These are phyloP conservation scores for Globisporangium uncinulatum DNA, from an alignment of 352 stramenopile genomes.

Conservation along the genomic window DNA sequence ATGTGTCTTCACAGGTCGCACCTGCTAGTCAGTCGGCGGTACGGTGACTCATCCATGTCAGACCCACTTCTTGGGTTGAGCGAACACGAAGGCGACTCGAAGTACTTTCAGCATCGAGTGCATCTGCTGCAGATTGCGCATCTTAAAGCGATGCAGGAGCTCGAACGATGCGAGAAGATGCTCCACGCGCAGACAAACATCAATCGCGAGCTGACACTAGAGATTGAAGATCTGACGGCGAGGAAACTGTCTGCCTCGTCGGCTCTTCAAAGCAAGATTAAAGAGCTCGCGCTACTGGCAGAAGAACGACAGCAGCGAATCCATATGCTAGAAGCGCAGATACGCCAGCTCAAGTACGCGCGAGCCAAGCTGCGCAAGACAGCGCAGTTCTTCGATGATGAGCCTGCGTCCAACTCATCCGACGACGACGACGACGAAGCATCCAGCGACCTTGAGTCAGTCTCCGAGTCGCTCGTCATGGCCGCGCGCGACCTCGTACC, in stretches of 20 bases:
- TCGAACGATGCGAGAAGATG: slow-evolving; percentile 93
- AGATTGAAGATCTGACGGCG: slow-evolving; percentile 86
- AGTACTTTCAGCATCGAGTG: slow-evolving; percentile 68
- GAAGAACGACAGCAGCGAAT: slow-evolving; percentile 83
- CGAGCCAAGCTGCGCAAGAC: slow-evolving; percentile 40
- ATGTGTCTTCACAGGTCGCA: slow-evolving; percentile 14
- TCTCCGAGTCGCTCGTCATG: slow-evolving; percentile 66
- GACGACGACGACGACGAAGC: slow-evolving; percentile 27
- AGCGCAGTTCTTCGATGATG: slow-evolving; percentile 17
- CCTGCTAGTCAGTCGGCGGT: slow-evolving; percentile 27
- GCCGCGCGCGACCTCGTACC: slow-evolving; percentile 52
- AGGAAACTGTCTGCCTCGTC: slow-evolving; percentile 64
- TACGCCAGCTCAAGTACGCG: slow-evolving; percentile 83
- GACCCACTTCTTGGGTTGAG: background rate
- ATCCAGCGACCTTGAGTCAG: slow-evolving; percentile 38
- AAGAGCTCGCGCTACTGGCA: slow-evolving; percentile 80
- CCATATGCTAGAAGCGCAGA: slow-evolving; percentile 80
- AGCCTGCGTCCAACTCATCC: slow-evolving; percentile 18
- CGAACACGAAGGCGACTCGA: slow-evolving; percentile 31
- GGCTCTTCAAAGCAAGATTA: slow-evolving; percentile 73
- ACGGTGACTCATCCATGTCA: slow-evolving; percentile 18
- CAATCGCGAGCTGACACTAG: slow-evolving; percentile 88
- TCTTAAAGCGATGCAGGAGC: slow-evolving; percentile 86
- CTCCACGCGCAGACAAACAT: slow-evolving; percentile 93
- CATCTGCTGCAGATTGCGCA: slow-evolving; percentile 89